Evolutionary conservation across 768 basidiomycete genomes (phyloP), one percentile per base, ranked within the genome.

Genomic region (Psilocybe sp.): DNA sequence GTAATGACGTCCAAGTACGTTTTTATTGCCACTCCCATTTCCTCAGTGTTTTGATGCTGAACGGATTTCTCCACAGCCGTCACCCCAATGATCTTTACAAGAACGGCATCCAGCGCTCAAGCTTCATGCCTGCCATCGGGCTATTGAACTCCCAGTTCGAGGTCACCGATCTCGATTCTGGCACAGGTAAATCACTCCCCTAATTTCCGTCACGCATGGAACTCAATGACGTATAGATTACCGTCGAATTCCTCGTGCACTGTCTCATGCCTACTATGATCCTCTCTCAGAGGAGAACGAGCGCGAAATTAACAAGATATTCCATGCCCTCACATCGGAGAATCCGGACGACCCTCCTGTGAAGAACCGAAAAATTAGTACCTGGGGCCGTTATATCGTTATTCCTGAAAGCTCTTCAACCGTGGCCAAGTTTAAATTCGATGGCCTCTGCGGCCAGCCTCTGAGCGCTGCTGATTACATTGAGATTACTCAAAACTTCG

Each of bases 21-120:
- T 16, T 20, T 15, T 18, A 28, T 7, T 28, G 23, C 23, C 15
- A 39, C 34, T 15, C 34, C n/a, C 37, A 41, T 34, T 36, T 40
- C 2, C 9, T 35, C 2, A 16, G 20, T 16, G 13, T 32, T 14
- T n/a, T 14, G 15, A 15, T 44, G 20, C 44, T 51, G 31, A 40
- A 44, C 13, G 53, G 43, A 47, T 49, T 45, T n/a, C 23, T 7
- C 23, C 41, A 36, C 58, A 99, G 96, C 70, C 97, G 97, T 51
- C 93, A 97, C 64, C 97, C 97, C 2, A 89, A 98, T 60, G 92
- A 98, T 28, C 76, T 99, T 1, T 99, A 99, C 76, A 95, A 96
- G 80, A 98, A 98, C 56, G 97, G 97, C 0, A 97, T 99, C 38
- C 97, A 99, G 65, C 82, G 97, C 3, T 81, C 87, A 4, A 95